Conservation (phyloP, 257 asterid species). For the Solanum bulbocastanum region DNA sequence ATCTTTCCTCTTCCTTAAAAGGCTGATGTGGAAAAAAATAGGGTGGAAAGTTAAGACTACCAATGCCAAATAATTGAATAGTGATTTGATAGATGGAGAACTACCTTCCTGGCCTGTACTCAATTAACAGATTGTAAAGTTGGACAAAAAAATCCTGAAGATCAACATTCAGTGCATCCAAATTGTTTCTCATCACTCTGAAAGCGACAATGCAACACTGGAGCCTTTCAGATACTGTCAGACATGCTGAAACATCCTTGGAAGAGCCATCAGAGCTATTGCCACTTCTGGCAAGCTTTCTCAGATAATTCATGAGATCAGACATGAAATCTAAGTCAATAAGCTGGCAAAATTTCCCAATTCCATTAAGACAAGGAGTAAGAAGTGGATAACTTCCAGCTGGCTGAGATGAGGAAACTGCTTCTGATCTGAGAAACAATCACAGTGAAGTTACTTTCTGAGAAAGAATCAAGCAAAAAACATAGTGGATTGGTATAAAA, state of each 20-base stretch:
- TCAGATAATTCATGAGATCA: constrained; percentile 69
- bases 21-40: background rate
- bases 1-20: background rate
- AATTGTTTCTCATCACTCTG: constrained; percentile 81
- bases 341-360: constrained; percentile 79
- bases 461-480: background rate
- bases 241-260: constrained; percentile 24
- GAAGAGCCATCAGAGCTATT: constrained; percentile 28
- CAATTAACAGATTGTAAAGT: constrained; percentile 75
- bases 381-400: constrained; percentile 68
- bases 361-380: constrained; percentile 81
- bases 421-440: constrained; percentile 40
- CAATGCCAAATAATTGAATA: background rate
- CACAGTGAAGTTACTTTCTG: background rate
- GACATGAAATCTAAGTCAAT: constrained; percentile 93
- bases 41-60: background rate
- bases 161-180: constrained; percentile 92
- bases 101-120: constrained; percentile 89
- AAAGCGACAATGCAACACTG: constrained; percentile 93
- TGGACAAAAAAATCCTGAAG: constrained; percentile 79
- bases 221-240: constrained; percentile 73
- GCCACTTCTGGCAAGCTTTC: constrained; percentile 71
- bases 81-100: background rate
- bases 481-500: background rate
- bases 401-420: constrained; percentile 23